A percentile compares a stretch with the other conserved stretches of the same genome.
Conservation (phyloP, 805 yeast genomes). For the Priceomyces haplophilus region DNA sequence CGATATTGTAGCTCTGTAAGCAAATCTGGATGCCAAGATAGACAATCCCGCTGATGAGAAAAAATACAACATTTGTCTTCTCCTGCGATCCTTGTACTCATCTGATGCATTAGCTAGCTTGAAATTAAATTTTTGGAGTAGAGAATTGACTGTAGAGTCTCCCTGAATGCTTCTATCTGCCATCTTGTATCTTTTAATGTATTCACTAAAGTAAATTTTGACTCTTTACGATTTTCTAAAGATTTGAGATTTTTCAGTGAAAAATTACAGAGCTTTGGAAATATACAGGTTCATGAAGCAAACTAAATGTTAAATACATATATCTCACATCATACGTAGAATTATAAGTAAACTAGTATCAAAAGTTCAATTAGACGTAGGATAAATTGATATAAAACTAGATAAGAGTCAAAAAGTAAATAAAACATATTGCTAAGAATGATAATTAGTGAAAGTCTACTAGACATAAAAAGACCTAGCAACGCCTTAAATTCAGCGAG, state of each 20-base stretch:
- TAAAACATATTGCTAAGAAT: slow-evolving; percentile 2
- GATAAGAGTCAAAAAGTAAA: not conserved
- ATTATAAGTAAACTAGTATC: not conserved
- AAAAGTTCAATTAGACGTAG: not conserved
- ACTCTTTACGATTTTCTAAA: too few relatives aligned
- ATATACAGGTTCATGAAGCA: too few relatives aligned
- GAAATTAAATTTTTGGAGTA: slow-evolving; percentile 17
- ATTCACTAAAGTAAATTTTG: too few relatives aligned
- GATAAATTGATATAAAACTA: not conserved
- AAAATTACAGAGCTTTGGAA: too few relatives aligned
- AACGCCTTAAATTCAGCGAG: not conserved
- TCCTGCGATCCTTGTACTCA: slow-evolving; percentile 59
- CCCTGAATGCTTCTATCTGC: not conserved
- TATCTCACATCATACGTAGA: too few relatives aligned
- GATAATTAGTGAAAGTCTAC: slow-evolving; percentile 1
- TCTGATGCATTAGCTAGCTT: slow-evolving; percentile 36
- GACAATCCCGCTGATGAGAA: slow-evolving; percentile 72
- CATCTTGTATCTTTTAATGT: too few relatives aligned
- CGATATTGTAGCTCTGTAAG: slow-evolving; percentile 68
- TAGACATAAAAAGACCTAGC: not conserved
- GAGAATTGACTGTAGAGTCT: not conserved
- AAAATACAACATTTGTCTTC: slow-evolving; percentile 68
- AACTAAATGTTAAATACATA: too few relatives aligned
- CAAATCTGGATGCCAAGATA: slow-evolving; percentile 66
- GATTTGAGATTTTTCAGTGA: too few relatives aligned